These are phyloP conservation scores for Plasmodium ovale DNA, from an alignment of 169 alveolate genomes.

Conservation along the genomic window DNA sequence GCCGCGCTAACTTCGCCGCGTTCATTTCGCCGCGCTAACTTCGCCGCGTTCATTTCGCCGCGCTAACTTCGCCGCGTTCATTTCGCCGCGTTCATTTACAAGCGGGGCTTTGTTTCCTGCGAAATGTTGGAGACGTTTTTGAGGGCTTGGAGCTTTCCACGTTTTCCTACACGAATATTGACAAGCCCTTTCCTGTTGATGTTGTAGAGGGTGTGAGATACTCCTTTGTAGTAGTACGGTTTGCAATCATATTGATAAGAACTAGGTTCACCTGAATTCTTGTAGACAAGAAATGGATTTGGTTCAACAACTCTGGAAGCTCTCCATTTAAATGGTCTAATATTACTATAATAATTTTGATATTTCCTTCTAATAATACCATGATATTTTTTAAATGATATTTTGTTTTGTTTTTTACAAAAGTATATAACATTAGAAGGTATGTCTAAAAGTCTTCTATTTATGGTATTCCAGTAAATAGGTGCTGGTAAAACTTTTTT, in stretches of 20 bases:
- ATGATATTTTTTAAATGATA: constrained; percentile 76
- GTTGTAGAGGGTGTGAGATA: constrained; percentile 65
- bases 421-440: constrained; percentile 69
- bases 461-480: constrained; percentile 63
- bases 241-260: constrained; percentile 44
- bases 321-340: constrained; percentile 77
- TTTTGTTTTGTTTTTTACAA: constrained; percentile 68
- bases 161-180: constrained; percentile 40
- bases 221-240: constrained; percentile 68
- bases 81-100: constrained; percentile 1
- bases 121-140: constrained; percentile 49
- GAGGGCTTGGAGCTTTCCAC: constrained; percentile 63
- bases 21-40: no score
- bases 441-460: constrained; percentile 60
- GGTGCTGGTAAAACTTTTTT: constrained; percentile 74
- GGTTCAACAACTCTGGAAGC: constrained; percentile 77
- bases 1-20: no score
- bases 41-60: no score
- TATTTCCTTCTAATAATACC: constrained; percentile 73
- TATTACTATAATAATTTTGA: constrained; percentile 75
- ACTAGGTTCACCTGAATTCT: constrained; percentile 63
- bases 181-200: constrained; percentile 59
- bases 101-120: constrained; percentile 69
- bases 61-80: neutral
- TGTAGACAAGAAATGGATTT: constrained; percentile 70